Evolutionary conservation across 176 grass and related monocot species (phyloP), one percentile per base, ranked within the genome.

Genomic region (Chrysopogon serrulatus): DNA sequence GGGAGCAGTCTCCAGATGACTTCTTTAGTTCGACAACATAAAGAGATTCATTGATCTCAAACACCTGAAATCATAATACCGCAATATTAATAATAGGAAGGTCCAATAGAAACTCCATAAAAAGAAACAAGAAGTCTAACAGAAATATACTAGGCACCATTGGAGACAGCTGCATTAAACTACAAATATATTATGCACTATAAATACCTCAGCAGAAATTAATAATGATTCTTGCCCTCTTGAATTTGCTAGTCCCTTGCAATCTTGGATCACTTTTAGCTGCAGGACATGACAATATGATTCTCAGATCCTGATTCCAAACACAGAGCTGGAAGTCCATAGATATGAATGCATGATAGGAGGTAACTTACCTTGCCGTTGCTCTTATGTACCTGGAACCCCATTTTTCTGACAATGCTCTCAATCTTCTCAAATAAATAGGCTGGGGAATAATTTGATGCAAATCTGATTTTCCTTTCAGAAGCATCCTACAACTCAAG

Each of bases 381-480:
- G 76, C 79, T 77, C 42, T 85, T 95, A 18, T 90, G 84, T 61
- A 92, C 90, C 69, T 96, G 84, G 75, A 96, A 92, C n/a, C 89
- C 93, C 91, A 96, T 92, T 77, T 81, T 67, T 88, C 87, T 87
- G 74, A 71, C 90, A 62, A 89, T 94, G 68, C 53, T 83, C 79
- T 90, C 91, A 41, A 96, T 92, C 84, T 91, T 99, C 63, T 96
- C 90, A 73, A 89, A 99, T 82, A 99, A 82, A 89, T 89, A 94
- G 48, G 61, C 80, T 28, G 97, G 93, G 62, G 93, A 90, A 84
- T 89, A 57, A n/a, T 89, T 89, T 17, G 93, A 96, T 40, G 90
- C 90, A 88, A 99, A 99, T 92, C 87, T 94, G 54, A 92, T 66
- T 64, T 87, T 99, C 74, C 96, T 99, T 88, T 99, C 93, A 34